These are phyloP conservation scores for Aspergillus novoparasiticus DNA, from an alignment of 2,329 filamentous ascomycete genomes.

Conservation along the genomic window DNA sequence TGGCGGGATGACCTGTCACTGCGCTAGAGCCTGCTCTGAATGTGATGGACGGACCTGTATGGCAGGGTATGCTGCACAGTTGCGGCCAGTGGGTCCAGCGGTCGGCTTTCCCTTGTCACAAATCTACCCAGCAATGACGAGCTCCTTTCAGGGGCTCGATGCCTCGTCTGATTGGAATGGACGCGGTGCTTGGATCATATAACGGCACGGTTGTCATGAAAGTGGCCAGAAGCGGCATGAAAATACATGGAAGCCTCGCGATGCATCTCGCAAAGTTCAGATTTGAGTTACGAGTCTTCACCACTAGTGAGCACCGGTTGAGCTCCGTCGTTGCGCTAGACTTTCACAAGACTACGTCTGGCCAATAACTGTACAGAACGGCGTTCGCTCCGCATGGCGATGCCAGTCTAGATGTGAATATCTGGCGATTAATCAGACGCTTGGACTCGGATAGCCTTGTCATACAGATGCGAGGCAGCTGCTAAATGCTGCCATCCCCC, in stretches of 20 bases:
- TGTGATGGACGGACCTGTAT: background rate
- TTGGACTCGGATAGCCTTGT: background rate
- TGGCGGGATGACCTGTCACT: background rate
- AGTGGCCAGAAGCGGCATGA: background rate
- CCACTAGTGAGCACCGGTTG: background rate
- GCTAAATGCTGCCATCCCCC: background rate
- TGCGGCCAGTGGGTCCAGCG: background rate
- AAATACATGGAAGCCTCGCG: background rate
- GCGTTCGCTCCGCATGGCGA: background rate
- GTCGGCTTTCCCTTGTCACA: background rate
- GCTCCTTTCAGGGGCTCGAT: background rate
- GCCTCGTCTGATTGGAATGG: background rate
- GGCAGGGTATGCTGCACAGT: too few species aligned
- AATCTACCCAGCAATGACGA: background rate
- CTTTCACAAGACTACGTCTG: background rate
- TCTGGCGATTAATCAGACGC: background rate
- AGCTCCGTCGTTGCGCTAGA: background rate
- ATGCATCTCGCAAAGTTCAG: background rate
- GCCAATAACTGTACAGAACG: background rate
- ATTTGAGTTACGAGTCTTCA: background rate
- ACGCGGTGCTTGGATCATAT: background rate
- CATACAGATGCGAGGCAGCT: background rate
- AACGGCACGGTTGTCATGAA: background rate
- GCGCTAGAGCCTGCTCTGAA: background rate
- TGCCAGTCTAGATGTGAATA: background rate